Conservation (phyloP, 306 rosid genomes). For the Fragaria ananassa region DNA sequence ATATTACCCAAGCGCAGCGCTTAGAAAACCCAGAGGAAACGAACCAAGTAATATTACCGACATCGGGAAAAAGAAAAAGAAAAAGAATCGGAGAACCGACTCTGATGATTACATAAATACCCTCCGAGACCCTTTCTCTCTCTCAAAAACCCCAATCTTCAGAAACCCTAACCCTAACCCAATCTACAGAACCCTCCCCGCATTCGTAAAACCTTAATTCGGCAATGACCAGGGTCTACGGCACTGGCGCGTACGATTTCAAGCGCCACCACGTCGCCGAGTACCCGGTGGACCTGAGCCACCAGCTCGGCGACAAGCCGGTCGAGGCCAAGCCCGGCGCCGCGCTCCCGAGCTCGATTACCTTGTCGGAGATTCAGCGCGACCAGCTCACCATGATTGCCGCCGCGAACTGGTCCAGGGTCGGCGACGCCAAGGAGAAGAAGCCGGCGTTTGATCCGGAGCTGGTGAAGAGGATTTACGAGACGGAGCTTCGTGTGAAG, state of each 20-base stretch:
- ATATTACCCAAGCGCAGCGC: too few relatives aligned
- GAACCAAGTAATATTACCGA: too few relatives aligned
- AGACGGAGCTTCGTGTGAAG: conserved; percentile 58
- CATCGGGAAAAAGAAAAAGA: too few relatives aligned
- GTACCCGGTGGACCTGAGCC: conserved; percentile 40
- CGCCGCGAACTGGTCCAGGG: conserved; percentile 61
- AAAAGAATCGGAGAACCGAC: too few relatives aligned
- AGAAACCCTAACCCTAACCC: too few relatives aligned
- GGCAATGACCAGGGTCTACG: conserved; percentile 81
- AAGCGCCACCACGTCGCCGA: conserved; percentile 95
- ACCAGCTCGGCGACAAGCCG: conserved; percentile 32
- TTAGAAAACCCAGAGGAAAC: too few relatives aligned
- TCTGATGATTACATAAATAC: too few relatives aligned
- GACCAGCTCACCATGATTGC: conserved; percentile 91
- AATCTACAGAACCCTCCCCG: too few relatives aligned
- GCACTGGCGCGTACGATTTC: conserved; percentile 80
- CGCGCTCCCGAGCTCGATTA: conserved; percentile 57
- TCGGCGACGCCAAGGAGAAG: conserved; percentile 34
- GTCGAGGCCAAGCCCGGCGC: conserved; percentile 56
- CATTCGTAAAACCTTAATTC: conserved; percentile 17
- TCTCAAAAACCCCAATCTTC: too few relatives aligned
- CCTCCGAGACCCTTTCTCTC: too few relatives aligned
- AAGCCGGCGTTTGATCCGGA: conserved; percentile 57
- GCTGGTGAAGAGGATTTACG: conserved; percentile 66
- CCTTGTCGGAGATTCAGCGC: conserved; percentile 81